phyloP scores from a whole-genome alignment of 2,329 filamentous ascomycete species.

The Trichoderma koningiopsis region DNA sequence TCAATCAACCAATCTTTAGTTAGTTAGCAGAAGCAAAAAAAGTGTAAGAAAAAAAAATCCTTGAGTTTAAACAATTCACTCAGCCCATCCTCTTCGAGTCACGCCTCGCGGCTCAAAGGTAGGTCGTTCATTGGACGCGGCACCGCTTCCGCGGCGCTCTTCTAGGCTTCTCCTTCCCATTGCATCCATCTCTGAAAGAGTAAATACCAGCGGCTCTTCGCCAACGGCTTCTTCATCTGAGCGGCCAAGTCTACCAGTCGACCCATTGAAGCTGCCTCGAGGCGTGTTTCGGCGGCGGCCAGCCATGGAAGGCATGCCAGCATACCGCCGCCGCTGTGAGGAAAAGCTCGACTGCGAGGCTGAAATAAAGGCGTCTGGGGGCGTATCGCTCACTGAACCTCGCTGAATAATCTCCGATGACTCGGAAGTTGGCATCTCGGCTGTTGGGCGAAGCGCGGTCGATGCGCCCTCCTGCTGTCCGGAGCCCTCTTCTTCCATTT shows the following conservation, averaged over 20 bases:
- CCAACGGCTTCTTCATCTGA: conserved; percentile 57
- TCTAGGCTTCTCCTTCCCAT: conserved; percentile 61
- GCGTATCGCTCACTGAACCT: conserved; percentile 50
- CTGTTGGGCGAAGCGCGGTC: conserved; percentile 44
- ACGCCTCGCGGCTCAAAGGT: conserved; percentile 45
- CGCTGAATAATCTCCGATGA: conserved; percentile 45
- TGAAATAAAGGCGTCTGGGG: conserved; percentile 49
- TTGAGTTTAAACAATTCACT: not conserved
- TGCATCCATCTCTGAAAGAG: conserved; percentile 70
- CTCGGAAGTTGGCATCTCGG: conserved; percentile 45
- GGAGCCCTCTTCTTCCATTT: conserved; percentile 35
- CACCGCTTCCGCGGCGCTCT: conserved; percentile 48
- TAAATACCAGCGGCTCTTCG: conserved; percentile 71
- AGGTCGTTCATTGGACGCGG: conserved; percentile 44
- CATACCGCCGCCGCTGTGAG: conserved; percentile 51
- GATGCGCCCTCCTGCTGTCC: conserved; percentile 31
- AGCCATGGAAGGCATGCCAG: conserved; percentile 46
- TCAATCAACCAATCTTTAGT: conserved; percentile 10
- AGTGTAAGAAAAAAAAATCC: not conserved
- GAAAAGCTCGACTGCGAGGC: conserved; percentile 47
- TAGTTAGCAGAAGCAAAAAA: not conserved
- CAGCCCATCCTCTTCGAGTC: conserved; percentile 42
- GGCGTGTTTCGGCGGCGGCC: conserved; percentile 46
- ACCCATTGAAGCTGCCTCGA: conserved; percentile 50
- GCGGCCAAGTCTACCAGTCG: conserved; percentile 42